phyloP scores from a whole-genome alignment of 179 eudicot genomes.

The Silene noctiflora region DNA sequence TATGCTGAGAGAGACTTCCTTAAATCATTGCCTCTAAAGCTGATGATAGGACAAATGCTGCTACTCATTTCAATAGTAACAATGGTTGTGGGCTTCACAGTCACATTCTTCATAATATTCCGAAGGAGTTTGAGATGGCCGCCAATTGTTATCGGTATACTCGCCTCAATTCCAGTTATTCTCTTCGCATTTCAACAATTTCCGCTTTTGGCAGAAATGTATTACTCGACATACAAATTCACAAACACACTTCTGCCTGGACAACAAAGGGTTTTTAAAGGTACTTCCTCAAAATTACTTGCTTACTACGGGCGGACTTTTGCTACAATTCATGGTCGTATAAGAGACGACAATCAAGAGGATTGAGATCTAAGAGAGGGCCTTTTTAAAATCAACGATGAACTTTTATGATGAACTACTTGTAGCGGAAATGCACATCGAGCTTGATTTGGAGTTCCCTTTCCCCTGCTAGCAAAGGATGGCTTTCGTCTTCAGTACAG shows the following conservation, averaged over 20 bases:
- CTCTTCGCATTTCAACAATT: constrained; percentile 26
- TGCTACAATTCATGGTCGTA: too few relatives aligned
- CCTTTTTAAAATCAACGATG: too few relatives aligned
- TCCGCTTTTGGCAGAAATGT: constrained; percentile 29
- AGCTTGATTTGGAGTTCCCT: too few relatives aligned
- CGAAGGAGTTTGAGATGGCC: constrained; percentile 18
- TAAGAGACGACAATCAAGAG: too few relatives aligned
- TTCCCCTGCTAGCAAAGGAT: too few relatives aligned
- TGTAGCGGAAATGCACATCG: too few relatives aligned
- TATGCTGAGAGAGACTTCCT: constrained; percentile 41
- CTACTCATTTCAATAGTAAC: constrained; percentile 36
- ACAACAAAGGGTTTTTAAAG: constrained; percentile 18
- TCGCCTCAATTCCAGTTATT: constrained; percentile 24
- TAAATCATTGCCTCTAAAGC: constrained; percentile 29
- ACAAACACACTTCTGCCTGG: constrained; percentile 10
- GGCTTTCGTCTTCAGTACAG: too few relatives aligned
- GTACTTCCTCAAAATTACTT: neutral
- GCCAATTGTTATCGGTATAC: constrained; percentile 20
- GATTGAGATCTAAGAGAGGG: too few relatives aligned
- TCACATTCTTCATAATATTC: constrained; percentile 29
- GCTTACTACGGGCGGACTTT: too few relatives aligned
- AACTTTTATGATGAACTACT: too few relatives aligned
- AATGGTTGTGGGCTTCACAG: constrained; percentile 26
- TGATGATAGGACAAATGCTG: constrained; percentile 30
- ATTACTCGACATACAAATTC: constrained; percentile 18